Conservation (phyloP, 805 yeast genomes). For the Candida arabinofermentans region DNA sequence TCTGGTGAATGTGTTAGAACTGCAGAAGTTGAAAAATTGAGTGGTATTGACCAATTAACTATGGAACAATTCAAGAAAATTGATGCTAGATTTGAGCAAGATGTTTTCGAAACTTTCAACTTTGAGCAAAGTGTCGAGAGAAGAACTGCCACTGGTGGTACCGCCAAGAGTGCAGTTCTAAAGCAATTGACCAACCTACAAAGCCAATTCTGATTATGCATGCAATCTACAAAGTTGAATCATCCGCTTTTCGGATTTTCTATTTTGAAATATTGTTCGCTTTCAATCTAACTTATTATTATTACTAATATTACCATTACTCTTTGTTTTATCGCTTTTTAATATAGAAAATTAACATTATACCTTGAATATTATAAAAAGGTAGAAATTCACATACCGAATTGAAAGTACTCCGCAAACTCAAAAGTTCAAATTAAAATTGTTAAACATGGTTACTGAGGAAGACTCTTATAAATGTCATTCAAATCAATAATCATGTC, state of each 20-base stretch:
- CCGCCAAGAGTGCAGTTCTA: conserved; percentile 86
- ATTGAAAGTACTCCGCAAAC: neutral
- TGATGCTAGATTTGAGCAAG: conserved; percentile 75
- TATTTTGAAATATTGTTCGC: neutral
- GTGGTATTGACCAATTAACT: conserved; percentile 83
- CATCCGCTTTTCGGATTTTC: too few species aligned
- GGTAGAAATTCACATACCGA: neutral
- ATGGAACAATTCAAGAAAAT: conserved; percentile 74
- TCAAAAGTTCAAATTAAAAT: neutral
- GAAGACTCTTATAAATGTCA: conserved; percentile 6
- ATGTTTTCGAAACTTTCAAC: conserved; percentile 81
- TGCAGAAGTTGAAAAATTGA: conserved; percentile 73
- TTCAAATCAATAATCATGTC: neutral
- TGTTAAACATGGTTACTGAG: neutral
- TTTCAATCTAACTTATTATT: neutral
- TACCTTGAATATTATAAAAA: too few species aligned
- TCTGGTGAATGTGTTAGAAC: conserved; percentile 94
- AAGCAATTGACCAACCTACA: conserved; percentile 54
- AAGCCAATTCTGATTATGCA: conserved; percentile 3
- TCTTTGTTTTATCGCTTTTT: neutral
- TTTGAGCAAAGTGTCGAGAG: conserved; percentile 95
- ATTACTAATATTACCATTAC: neutral
- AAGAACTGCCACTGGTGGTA: conserved; percentile 95
- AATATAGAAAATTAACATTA: too few species aligned
- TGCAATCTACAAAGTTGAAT: too few species aligned